Evolutionary conservation across 2,329 filamentous ascomycete genomes (phyloP).

Genomic region (Myrmaecium sp.): DNA sequence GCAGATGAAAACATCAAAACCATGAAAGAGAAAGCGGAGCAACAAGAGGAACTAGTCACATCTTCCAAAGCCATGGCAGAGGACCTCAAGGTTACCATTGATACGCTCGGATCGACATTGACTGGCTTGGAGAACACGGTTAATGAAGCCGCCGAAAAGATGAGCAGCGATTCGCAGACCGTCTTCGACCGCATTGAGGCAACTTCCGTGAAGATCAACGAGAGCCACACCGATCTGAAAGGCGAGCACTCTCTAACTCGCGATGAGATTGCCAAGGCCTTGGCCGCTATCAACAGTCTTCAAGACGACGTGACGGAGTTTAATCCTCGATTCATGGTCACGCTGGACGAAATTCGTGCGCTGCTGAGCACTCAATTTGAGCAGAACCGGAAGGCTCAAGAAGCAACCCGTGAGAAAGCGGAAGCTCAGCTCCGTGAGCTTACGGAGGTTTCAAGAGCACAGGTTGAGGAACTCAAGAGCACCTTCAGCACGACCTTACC

Average conservation of each 20-base stretch:
- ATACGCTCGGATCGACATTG: slow-evolving; percentile 56
- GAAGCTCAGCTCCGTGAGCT: slow-evolving; percentile 25
- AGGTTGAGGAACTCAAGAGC: slow-evolving; percentile 25
- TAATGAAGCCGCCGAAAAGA: slow-evolving; percentile 69
- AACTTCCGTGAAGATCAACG: slow-evolving; percentile 57
- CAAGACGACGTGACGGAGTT: slow-evolving; percentile 67
- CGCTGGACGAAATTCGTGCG: slow-evolving; percentile 69
- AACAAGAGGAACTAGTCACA: slow-evolving; percentile 56
- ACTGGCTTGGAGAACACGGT: slow-evolving; percentile 40
- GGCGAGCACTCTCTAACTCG: slow-evolving; percentile 69
- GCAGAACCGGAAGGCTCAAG: slow-evolving; percentile 49
- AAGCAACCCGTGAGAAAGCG: slow-evolving; percentile 18
- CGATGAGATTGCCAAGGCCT: slow-evolving; percentile 60
- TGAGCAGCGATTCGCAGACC: slow-evolving; percentile 72
- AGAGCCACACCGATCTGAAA: slow-evolving; percentile 56
- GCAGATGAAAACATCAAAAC: slow-evolving; percentile 59
- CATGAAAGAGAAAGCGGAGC: slow-evolving; percentile 54
- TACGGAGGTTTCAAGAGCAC: slow-evolving; percentile 26
- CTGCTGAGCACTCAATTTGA: slow-evolving; percentile 79
- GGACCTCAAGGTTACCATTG: slow-evolving; percentile 71
- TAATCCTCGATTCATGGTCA: slow-evolving; percentile 75
- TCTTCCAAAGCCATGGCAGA: slow-evolving; percentile 68
- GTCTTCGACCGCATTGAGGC: slow-evolving; percentile 73
- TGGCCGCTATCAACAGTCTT: slow-evolving; percentile 55
- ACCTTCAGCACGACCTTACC: slow-evolving; percentile 24